Evolutionary conservation across 345 rosid genomes (phyloP).

Genomic region (Rubroshorea leprosula): DNA sequence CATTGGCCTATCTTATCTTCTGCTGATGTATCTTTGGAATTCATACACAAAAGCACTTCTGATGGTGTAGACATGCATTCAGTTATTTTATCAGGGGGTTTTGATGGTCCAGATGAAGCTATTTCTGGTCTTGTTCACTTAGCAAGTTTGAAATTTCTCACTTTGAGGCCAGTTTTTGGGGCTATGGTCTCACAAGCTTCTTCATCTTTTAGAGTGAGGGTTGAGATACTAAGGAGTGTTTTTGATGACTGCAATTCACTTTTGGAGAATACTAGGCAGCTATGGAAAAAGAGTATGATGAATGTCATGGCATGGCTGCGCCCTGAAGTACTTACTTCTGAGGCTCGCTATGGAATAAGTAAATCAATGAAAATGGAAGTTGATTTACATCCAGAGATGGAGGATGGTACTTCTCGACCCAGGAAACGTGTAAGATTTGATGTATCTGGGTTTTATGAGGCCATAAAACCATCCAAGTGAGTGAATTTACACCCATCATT

Average conservation of each 20-base stretch:
- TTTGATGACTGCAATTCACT: constrained; percentile 76
- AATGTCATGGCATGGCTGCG: constrained; percentile 90
- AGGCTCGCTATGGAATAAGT: constrained; percentile 54
- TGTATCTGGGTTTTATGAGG: constrained; percentile 83
- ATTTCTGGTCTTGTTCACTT: constrained; percentile 80
- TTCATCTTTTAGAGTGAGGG: constrained; percentile 61
- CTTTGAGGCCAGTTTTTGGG: constrained; percentile 53
- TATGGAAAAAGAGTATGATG: constrained; percentile 88
- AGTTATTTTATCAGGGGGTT: constrained; percentile 57
- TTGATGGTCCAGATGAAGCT: constrained; percentile 86
- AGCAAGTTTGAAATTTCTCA: constrained; percentile 54
- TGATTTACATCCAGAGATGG: constrained; percentile 20
- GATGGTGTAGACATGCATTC: constrained; percentile 29
- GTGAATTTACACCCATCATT: constrained; percentile 18
- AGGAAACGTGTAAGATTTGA: constrained; percentile 51
- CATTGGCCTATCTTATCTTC: constrained; percentile 79
- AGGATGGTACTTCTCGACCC: constrained; percentile 26
- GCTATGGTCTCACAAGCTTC: constrained; percentile 27
- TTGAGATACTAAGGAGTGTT: constrained; percentile 62
- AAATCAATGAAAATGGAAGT: constrained; percentile 26
- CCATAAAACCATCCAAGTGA: constrained; percentile 92
- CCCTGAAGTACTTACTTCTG: constrained; percentile 84
- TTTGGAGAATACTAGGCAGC: constrained; percentile 55
- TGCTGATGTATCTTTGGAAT: constrained; percentile 53
- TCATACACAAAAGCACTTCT: constrained; percentile 30